Conservation (phyloP, 106 monocot species). For the Vanilla planifolia region DNA sequence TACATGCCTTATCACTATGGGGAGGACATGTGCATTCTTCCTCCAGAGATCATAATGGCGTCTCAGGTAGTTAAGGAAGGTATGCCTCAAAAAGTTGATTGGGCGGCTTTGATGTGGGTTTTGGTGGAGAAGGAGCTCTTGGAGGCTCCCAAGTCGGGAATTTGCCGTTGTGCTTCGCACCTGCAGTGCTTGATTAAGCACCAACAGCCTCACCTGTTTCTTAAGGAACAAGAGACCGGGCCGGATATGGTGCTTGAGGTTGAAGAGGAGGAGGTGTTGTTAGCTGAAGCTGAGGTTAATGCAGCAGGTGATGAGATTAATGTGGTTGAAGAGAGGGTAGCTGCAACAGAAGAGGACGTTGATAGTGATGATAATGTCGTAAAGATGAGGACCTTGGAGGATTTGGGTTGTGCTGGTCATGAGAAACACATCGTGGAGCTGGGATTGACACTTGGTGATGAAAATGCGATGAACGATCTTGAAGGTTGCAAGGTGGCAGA, state of each 20-base stretch:
- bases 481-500: conserved; percentile 13
- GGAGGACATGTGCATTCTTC: conserved; percentile 63
- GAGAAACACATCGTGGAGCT: conserved; percentile 4
- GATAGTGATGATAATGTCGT: background rate
- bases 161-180: conserved; percentile 76
- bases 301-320: background rate
- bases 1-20: conserved; percentile 58
- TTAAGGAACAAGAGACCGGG: conserved; percentile 8
- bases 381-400: conserved; percentile 6
- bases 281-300: background rate
- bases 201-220: conserved; percentile 54
- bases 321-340: conserved; percentile 4
- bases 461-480: conserved; percentile 14
- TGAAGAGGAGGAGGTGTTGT: conserved; percentile 11
- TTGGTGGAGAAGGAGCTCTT: conserved; percentile 75
- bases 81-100: conserved; percentile 65
- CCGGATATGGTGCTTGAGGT: conserved; percentile 7
- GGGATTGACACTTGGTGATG: conserved; percentile 15
- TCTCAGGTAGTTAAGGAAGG: conserved; percentile 54
- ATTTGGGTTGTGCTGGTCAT: background rate
- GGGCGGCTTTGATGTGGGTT: conserved; percentile 72
- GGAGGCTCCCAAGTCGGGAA: conserved; percentile 47
- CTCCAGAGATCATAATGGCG: conserved; percentile 43
- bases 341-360: background rate
- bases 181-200: conserved; percentile 64